These are phyloP conservation scores for Penicillium fuscoglaucum DNA, from an alignment of 2,329 filamentous ascomycete species.

Conservation along the genomic window DNA sequence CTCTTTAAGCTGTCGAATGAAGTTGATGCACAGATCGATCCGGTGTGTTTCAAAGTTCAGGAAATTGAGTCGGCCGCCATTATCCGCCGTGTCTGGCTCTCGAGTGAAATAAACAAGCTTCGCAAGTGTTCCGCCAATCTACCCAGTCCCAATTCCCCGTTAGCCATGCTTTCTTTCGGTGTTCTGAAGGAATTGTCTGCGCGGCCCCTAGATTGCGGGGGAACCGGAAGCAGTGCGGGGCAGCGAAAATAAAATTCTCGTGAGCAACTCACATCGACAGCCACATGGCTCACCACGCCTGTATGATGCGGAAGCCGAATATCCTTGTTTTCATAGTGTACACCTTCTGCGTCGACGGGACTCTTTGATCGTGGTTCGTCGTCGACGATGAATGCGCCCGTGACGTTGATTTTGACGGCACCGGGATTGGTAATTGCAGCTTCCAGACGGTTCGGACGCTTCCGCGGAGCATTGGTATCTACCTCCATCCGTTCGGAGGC, in stretches of 20 bases:
- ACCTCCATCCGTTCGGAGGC: constrained; percentile 28
- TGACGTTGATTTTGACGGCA: constrained; percentile 89
- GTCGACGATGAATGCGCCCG: constrained; percentile 94
- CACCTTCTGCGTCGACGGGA: constrained; percentile 54
- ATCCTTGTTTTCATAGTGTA: constrained; percentile 78
- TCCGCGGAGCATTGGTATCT: constrained; percentile 23
- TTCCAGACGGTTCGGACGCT: constrained; percentile 36
- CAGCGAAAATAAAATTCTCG: constrained; percentile 14
- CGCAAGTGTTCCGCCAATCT: constrained; percentile 94
- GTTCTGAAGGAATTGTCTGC: background rate
- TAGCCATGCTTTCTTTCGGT: background rate
- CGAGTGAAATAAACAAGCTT: constrained; percentile 98
- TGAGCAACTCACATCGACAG: constrained; percentile 74
- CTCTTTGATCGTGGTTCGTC: constrained; percentile 61
- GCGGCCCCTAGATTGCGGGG: constrained; percentile 30
- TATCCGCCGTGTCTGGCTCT: constrained; percentile 74
- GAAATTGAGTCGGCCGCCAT: constrained; percentile 90
- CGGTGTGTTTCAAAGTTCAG: constrained; percentile 93
- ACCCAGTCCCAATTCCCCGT: constrained; percentile 13
- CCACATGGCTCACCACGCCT: constrained; percentile 91
- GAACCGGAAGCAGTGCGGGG: constrained; percentile 22
- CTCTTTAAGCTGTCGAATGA: constrained; percentile 80
- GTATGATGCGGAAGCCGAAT: constrained; percentile 97
- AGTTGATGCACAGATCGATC: constrained; percentile 90
- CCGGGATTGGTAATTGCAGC: constrained; percentile 60